phyloP scores from a whole-genome alignment of 1,284 basidiomycete genomes.

The Heliocybe sulcata region DNA sequence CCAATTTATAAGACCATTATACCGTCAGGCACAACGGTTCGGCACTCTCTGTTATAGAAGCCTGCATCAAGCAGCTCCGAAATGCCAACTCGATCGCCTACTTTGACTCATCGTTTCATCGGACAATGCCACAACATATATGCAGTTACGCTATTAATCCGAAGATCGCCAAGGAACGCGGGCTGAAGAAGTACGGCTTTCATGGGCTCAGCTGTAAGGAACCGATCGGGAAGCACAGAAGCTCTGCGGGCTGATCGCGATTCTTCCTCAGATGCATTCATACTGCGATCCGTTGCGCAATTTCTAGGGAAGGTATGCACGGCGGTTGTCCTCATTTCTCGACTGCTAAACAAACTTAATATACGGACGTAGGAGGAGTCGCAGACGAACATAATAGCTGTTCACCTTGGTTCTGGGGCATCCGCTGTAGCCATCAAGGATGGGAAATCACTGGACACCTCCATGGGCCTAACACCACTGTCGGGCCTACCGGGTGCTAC shows the following conservation, averaged over 20 bases:
- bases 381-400: constrained; percentile 60
- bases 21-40: constrained; percentile 51
- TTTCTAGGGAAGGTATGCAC: constrained; percentile 53
- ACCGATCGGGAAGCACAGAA: constrained; percentile 12
- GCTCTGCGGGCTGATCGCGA: constrained; percentile 12
- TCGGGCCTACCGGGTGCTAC: constrained; percentile 84
- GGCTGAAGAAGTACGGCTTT: constrained; percentile 83
- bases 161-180: constrained; percentile 49
- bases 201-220: constrained; percentile 70
- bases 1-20: neutral
- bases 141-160: constrained; percentile 74
- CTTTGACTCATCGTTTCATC: constrained; percentile 86
- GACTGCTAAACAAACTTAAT: too few species aligned
- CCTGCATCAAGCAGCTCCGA: constrained; percentile 58
- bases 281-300: constrained; percentile 49
- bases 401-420: constrained; percentile 84
- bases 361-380: constrained; percentile 18
- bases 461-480: constrained; percentile 76
- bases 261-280: constrained; percentile 47
- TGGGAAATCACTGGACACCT: constrained; percentile 74
- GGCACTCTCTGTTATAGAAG: constrained; percentile 52
- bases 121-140: constrained; percentile 65
- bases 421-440: constrained; percentile 67
- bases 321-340: too few species aligned
- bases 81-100: constrained; percentile 58